Conservation (phyloP, 352 stramenopile species). For the Pythium myriotylum region DNA sequence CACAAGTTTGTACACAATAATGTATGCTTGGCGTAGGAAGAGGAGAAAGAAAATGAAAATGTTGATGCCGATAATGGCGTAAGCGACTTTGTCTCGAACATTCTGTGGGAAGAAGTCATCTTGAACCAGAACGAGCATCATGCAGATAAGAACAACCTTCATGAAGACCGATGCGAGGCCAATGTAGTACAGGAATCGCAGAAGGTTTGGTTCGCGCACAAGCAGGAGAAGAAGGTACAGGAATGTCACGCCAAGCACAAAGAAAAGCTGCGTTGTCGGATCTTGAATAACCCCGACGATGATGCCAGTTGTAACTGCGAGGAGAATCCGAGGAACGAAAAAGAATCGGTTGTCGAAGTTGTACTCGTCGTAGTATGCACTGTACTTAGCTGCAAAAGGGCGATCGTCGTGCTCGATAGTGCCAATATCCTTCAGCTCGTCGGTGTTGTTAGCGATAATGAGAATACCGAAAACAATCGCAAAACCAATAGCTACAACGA, state of each 20-base stretch:
- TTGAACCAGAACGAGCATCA: slow-evolving; percentile 81
- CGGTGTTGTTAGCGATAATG: slow-evolving; percentile 60
- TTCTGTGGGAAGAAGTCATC: slow-evolving; percentile 81
- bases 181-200: slow-evolving; percentile 87
- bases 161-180: slow-evolving; percentile 75
- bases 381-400: slow-evolving; percentile 81
- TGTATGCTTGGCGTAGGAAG: slow-evolving; percentile 78
- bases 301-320: slow-evolving; percentile 68
- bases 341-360: slow-evolving; percentile 91
- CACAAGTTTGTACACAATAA: slow-evolving; percentile 72
- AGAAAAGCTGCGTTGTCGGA: slow-evolving; percentile 72
- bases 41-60: slow-evolving; percentile 85
- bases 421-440: slow-evolving; percentile 77
- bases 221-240: slow-evolving; percentile 75
- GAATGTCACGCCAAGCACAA: slow-evolving; percentile 68
- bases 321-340: slow-evolving; percentile 77
- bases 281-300: slow-evolving; percentile 74
- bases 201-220: slow-evolving; percentile 69
- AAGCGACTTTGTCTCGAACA: slow-evolving; percentile 82
- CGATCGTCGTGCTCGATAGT: slow-evolving; percentile 79
- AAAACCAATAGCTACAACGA: slow-evolving; percentile 52
- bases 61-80: slow-evolving; percentile 85
- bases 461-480: slow-evolving; percentile 70
- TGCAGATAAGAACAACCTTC: slow-evolving; percentile 79
- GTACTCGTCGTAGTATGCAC: slow-evolving; percentile 89